Evolutionary conservation across 306 rosid species (phyloP).

Genomic region (Parietaria judaica): DNA sequence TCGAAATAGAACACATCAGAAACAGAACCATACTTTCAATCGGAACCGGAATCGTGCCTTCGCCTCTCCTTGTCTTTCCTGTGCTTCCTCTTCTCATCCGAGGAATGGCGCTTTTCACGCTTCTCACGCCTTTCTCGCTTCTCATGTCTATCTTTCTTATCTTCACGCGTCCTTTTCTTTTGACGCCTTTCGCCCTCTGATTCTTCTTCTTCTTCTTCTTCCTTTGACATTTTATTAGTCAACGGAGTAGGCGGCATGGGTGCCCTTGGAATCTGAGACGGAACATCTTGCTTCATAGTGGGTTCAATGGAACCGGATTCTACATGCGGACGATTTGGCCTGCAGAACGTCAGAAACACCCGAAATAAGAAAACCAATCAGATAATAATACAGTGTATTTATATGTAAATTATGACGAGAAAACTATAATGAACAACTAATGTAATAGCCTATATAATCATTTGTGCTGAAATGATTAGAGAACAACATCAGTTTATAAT

Average conservation of each 20-base stretch:
- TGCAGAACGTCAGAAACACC: slow-evolving; percentile 18
- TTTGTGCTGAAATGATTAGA: too few relatives aligned
- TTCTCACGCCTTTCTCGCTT: slow-evolving; percentile 18
- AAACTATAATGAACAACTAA: too few relatives aligned
- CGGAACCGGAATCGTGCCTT: slow-evolving; percentile 65
- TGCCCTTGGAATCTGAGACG: slow-evolving; percentile 34
- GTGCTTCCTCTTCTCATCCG: slow-evolving; percentile 57
- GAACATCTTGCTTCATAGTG: slow-evolving; percentile 19
- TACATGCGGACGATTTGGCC: slow-evolving; percentile 61
- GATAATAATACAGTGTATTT: neutral
- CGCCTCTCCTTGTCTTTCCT: slow-evolving; percentile 59
- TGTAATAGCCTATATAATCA: too few relatives aligned
- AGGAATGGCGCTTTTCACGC: slow-evolving; percentile 28
- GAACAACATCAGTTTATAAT: too few relatives aligned
- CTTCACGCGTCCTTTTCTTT: slow-evolving; percentile 63
- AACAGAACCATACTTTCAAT: slow-evolving; percentile 27
- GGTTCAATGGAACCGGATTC: slow-evolving; percentile 44
- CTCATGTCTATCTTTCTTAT: slow-evolving; percentile 51
- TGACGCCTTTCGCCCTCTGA: slow-evolving; percentile 55
- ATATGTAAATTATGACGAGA: too few relatives aligned
- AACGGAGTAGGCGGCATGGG: slow-evolving; percentile 14
- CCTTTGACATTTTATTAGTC: slow-evolving; percentile 17
- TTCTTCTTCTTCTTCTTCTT: slow-evolving; percentile 32
- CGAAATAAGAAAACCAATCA: neutral
- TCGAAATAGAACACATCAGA: neutral